phyloP scores from a whole-genome alignment of 2,329 filamentous ascomycete species.

The Pestalotiopsis sp. region DNA sequence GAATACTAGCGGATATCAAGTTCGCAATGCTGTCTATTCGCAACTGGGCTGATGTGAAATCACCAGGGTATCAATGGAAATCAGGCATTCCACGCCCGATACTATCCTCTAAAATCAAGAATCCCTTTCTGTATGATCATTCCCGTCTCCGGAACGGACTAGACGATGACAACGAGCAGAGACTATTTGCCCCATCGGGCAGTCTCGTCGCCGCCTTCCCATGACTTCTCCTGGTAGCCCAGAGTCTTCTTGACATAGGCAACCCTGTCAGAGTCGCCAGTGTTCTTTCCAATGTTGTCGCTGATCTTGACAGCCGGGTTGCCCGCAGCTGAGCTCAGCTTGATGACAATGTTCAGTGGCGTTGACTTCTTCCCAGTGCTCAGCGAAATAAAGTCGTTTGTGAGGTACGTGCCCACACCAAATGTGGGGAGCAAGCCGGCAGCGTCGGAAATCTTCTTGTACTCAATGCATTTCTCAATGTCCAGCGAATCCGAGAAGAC shows the following conservation, averaged over 20 bases:
- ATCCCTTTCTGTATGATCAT: neutral
- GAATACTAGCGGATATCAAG: too few species aligned
- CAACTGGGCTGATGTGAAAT: neutral
- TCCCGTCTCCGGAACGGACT: neutral
- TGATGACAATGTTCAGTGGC: constrained; percentile 97
- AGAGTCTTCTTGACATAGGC: constrained; percentile 81
- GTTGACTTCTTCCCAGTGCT: constrained; percentile 79
- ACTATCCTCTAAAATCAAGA: neutral
- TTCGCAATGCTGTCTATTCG: neutral
- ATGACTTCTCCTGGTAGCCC: constrained; percentile 83
- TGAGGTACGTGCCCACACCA: constrained; percentile 93
- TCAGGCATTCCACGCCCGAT: neutral
- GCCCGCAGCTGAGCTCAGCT: constrained; percentile 82
- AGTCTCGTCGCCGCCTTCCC: constrained; percentile 83
- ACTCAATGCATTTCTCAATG: constrained; percentile 86
- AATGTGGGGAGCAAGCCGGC: constrained; percentile 85
- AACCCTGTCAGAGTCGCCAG: constrained; percentile 79
- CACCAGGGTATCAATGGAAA: neutral
- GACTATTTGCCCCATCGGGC: constrained; percentile 69
- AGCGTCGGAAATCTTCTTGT: constrained; percentile 80
- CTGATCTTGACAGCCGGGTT: constrained; percentile 89
- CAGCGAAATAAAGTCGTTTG: constrained; percentile 84
- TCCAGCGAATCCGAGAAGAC: constrained; percentile 97
- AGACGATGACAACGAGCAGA: neutral
- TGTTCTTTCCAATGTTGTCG: constrained; percentile 92